Evolutionary conservation across 768 basidiomycete genomes (phyloP), one percentile per base, ranked within the genome.

Genomic region (Suillus paluster): DNA sequence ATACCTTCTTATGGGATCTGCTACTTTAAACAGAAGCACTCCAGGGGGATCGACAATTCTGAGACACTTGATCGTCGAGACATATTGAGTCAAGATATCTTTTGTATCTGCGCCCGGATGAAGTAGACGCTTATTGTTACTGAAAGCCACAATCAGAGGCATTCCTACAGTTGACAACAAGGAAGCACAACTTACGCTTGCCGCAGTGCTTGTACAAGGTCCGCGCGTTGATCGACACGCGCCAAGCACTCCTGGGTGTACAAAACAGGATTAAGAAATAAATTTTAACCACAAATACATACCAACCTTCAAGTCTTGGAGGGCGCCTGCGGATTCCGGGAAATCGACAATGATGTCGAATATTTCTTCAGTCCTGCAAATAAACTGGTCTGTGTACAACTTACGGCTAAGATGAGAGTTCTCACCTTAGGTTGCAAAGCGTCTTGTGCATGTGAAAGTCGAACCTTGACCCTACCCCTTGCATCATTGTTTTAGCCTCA

Each of bases 341-440:
- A 87, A 96, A 68, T 97, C 94, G 59, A 98, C 88, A 61, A 99
- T 97, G 60, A 99, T 97, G 66, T 97, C 94, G 70, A 97, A 99
- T 21, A 99, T 90, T 73, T 99, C 96, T 54, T 79, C 81, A 61
- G 86, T 90, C 38, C 88, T 89, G 63, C 45, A 12, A 9, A 62
- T n/a, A 45, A 30, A 33, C 58, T 53, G 53, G 46, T 19, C 64
- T 48, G 19, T 56, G 49, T 19, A 53, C 44, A 15, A 21, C 30
- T 33, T 19, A 41, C 38, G 38, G n/a, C 15, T 19, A 19, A 58
- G n/a, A n/a, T 27, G 53, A n/a, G 25, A 23, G 23, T 9, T 33
- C 12, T 71, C 83, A 93, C 94, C 95, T 80, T 57, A 97, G 77
- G 72, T 95, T 92, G 70, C 91, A 94, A 27, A 98, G 78, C 3